A percentile compares a stretch with the other conserved stretches of the same genome.
Conservation (phyloP, 2,329 filamentous ascomycete species). For the Fusarium multiceps region DNA sequence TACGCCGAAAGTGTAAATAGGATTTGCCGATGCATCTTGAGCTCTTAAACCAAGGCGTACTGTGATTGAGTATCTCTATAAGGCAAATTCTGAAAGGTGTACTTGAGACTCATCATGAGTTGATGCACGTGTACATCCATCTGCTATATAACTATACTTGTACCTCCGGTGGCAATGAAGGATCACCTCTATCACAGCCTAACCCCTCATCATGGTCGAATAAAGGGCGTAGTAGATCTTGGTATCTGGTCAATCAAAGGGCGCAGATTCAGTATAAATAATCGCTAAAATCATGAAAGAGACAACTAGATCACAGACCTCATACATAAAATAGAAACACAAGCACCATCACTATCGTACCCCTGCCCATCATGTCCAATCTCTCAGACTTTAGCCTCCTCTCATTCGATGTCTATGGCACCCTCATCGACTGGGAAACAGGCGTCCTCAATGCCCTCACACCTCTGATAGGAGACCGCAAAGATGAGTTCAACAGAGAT, state of each 20-base stretch:
- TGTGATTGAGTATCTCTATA: not conserved
- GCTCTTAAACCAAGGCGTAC: not conserved
- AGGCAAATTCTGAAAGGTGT: not conserved
- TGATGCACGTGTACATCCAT: not conserved
- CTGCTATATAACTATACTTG: not conserved
- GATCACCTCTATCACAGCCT: not conserved
- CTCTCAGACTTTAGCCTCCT: constrained; percentile 56
- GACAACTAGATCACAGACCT: not conserved
- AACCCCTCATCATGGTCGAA: not conserved
- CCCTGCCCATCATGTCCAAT: constrained; percentile 23
- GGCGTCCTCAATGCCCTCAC: constrained; percentile 69
- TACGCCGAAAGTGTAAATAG: not conserved
- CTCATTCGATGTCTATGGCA: constrained; percentile 84
- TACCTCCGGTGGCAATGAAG: not conserved
- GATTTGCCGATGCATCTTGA: not conserved
- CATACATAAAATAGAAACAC: not conserved
- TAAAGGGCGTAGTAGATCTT: not conserved
- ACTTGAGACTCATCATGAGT: not conserved
- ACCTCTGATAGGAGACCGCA: constrained; percentile 56
- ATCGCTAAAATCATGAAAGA: not conserved
- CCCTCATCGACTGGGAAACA: constrained; percentile 81
- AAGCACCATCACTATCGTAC: not conserved
- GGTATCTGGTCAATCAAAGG: constrained; percentile 25
- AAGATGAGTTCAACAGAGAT: constrained; percentile 48
- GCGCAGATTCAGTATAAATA: constrained; percentile 20